Percentiles rank a stretch among this genome's conserved stretches.
Evolutionary conservation across 345 rosid genomes (phyloP).

Genomic region (Euclidium syriacum): DNA sequence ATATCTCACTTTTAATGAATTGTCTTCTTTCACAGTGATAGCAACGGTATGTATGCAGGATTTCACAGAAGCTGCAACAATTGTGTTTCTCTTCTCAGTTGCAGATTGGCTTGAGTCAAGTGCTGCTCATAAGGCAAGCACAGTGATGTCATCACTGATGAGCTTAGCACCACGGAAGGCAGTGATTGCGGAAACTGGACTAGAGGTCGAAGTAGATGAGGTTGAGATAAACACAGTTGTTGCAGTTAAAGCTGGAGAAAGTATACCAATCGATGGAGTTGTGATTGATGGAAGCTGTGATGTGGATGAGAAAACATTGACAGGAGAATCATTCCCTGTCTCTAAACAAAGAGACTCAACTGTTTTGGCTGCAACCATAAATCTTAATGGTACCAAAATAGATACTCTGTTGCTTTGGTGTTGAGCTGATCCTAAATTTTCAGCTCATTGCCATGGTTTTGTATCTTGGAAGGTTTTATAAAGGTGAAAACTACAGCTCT

Average conservation of each 20-base stretch:
- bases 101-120: slow-evolving; percentile 73
- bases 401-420: too few relatives aligned
- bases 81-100: slow-evolving; percentile 61
- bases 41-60: slow-evolving; percentile 63
- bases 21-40: too few relatives aligned
- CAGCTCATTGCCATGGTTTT: too few relatives aligned
- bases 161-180: slow-evolving; percentile 63
- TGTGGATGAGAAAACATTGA: slow-evolving; percentile 68
- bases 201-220: slow-evolving; percentile 48
- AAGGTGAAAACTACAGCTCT: slow-evolving; percentile 57
- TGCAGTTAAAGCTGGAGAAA: slow-evolving; percentile 66
- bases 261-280: slow-evolving; percentile 69
- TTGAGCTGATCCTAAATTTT: too few relatives aligned
- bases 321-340: slow-evolving; percentile 73
- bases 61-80: slow-evolving; percentile 59
- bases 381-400: slow-evolving; percentile 49
- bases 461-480: slow-evolving; percentile 40
- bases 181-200: slow-evolving; percentile 58
- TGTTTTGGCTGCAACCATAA: slow-evolving; percentile 78
- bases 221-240: slow-evolving; percentile 50
- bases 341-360: slow-evolving; percentile 47
- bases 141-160: slow-evolving; percentile 67
- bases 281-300: slow-evolving; percentile 67
- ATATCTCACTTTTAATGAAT: too few relatives aligned
- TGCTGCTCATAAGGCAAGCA: slow-evolving; percentile 67